Conservation (phyloP, 164 flowering plant genomes). For the Magnolia officinalis region DNA sequence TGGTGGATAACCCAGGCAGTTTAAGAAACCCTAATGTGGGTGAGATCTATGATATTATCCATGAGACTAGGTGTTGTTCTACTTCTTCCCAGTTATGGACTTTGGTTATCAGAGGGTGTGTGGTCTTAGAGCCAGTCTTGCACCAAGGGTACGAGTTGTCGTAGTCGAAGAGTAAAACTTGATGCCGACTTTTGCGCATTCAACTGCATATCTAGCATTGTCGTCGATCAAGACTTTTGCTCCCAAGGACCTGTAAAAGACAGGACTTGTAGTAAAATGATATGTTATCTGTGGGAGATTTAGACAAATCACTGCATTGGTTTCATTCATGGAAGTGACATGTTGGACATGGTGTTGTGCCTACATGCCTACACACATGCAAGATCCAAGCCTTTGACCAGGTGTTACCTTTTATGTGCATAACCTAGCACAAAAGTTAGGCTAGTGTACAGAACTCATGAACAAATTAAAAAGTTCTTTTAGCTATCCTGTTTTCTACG, state of each 20-base stretch:
- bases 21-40: neutral
- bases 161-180: constrained; percentile 85
- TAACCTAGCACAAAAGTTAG: too few species aligned
- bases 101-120: constrained; percentile 71
- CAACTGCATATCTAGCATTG: constrained; percentile 80
- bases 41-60: constrained; percentile 12
- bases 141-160: constrained; percentile 87
- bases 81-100: constrained; percentile 87
- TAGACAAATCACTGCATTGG: neutral
- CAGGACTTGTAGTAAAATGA: neutral
- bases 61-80: constrained; percentile 53
- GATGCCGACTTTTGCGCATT: constrained; percentile 81
- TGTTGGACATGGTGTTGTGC: neutral
- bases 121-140: constrained; percentile 42
- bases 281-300: neutral
- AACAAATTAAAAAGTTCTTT: too few species aligned
- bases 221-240: constrained; percentile 73
- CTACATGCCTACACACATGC: too few species aligned
- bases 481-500: too few species aligned
- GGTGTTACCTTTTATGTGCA: too few species aligned
- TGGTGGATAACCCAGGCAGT: too few species aligned
- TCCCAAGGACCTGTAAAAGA: constrained; percentile 39
- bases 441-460: too few species aligned
- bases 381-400: too few species aligned
- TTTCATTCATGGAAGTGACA: neutral